Evolutionary conservation across 495 filamentous ascomycete genomes (phyloP).

Genomic region (Lentithecium fluviatile): DNA sequence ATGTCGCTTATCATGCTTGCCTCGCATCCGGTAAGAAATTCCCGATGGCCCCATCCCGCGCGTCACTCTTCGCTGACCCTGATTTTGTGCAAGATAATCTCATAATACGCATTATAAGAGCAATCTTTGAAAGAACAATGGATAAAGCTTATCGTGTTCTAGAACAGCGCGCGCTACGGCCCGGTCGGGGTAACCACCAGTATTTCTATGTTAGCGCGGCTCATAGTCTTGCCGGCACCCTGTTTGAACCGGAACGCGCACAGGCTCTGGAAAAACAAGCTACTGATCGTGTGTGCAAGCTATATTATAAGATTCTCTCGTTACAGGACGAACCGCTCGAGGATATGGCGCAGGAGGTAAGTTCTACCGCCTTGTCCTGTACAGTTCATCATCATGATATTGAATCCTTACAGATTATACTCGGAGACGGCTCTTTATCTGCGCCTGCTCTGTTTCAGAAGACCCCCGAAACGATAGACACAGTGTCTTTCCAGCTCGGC

Average conservation of each 20-base stretch:
- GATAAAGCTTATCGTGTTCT: constrained; percentile 14
- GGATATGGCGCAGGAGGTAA: constrained; percentile 20
- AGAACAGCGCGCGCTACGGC: constrained; percentile 27
- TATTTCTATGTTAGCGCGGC: constrained; percentile 23
- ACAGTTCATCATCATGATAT: background rate
- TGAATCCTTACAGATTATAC: constrained; percentile 2
- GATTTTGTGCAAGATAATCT: constrained; percentile 3
- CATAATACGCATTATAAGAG: background rate
- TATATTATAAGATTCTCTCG: constrained; percentile 22
- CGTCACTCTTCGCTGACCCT: background rate
- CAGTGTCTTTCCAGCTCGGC: background rate
- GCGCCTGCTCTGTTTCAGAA: background rate
- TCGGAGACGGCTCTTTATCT: background rate
- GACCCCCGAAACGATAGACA: background rate
- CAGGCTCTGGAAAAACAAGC: constrained; percentile 10
- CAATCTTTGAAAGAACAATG: constrained; percentile 15
- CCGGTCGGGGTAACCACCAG: constrained; percentile 22
- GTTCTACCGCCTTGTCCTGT: background rate
- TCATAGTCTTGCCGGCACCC: constrained; percentile 11
- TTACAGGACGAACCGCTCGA: constrained; percentile 15
- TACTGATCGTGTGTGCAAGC: constrained; percentile 10
- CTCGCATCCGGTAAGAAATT: background rate
- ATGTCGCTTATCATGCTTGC: constrained; percentile 16
- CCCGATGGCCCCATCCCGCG: background rate
- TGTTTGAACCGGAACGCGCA: constrained; percentile 6